Evolutionary conservation across 2,329 filamentous ascomycete genomes (phyloP), one percentile per base, ranked within the genome.

Genomic region (Alternaria metachromatica): DNA sequence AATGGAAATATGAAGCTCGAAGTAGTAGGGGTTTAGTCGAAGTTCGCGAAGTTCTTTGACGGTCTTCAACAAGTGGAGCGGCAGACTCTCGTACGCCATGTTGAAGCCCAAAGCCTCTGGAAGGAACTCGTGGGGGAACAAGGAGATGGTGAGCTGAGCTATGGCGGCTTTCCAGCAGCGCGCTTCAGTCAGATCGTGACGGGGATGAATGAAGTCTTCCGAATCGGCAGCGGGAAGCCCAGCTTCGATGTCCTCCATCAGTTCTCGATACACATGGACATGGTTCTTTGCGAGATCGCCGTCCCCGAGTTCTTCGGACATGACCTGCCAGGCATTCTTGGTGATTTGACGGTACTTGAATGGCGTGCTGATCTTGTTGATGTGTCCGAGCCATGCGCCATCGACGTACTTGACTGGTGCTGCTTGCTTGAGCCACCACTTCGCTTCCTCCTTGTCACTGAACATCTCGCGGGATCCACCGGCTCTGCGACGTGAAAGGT

Each of bases 91-190:
- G 58, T 82, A 86, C 25, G 83, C 80, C 73, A 86, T 76, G 65
- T 85, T 87, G 68, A 85, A 86, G 1, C 85, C 84, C 4, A 86
- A 71, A 5, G 84, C 82, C 69, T 86, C 84, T 0, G 84, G 84
- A 3, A 87, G 64, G 64, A 86, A 84, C 8, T 86, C 81, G 37
- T 83, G 65, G 1, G 83, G 82, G 41, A 84, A 86, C 1, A 86
- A 74, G 1, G 83, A 85, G 10, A 86, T 76, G 4, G 82, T 75
- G 5, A 86, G 65, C 57, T 86, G 85, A 2, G 78, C 76, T 6
- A 84, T 70, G 6, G 82, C 83, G 1, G 82, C 76, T 72, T 80
- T 81, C 84, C 84, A 86, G 26, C 65, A 69, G 3, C 65, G 68
- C 63, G 64, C 45, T 63, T 78, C 71, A 13, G 76, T 66, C 37